Evolutionary conservation across 1,139 yeast species (phyloP), one percentile per base, ranked within the genome.

Genomic region (Taphrina communis): DNA sequence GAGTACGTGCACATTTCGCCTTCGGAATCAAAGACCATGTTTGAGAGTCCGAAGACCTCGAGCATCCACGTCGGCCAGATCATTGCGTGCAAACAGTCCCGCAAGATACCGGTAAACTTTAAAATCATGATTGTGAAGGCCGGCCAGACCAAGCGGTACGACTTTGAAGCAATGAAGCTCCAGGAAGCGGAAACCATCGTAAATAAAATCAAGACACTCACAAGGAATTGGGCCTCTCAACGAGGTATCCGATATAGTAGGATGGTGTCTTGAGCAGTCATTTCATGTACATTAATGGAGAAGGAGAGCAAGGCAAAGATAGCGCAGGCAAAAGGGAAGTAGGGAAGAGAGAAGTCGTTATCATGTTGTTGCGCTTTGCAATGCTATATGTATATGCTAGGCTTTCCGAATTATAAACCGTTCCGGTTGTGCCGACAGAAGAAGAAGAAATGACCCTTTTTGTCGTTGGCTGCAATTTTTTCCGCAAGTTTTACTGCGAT

Each of bases 1-100:
- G 97, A 92, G 75, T 93, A 92, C 75, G 86, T 94, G 17, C 95
- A 93, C 76, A 84, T 94, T 67, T 86, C 93, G 74, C 97, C 98
- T 1, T 86, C 93, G 1, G 90, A 88, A 71, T 86, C 87, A 68
- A 85, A 86, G 73, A 84, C 83, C 59, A 82, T 87, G 84, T 85
- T 86, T 73, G 88, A 87, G 69, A 88, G 89, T 71, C 85, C 89
- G 73, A 93, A 93, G 76, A 93, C 97, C 0, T 87, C 93, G 46
- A 88, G 96, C 0, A 90, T 93, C 77, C 97, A 92, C 75, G 86
- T 92, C 25, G 85, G 91, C 12, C 97, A 90, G 76, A 86, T 94
- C 51, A 78, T 86, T 31, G 85, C 87, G 70, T 83, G 91, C 72
- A 92, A 92, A 75, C 95, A 88, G 76, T 89, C 92, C 67, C 82